A percentile compares a stretch with the other conserved stretches of the same genome.
Conservation (phyloP, 495 filamentous ascomycete species). For the Neurospora intermedia region DNA sequence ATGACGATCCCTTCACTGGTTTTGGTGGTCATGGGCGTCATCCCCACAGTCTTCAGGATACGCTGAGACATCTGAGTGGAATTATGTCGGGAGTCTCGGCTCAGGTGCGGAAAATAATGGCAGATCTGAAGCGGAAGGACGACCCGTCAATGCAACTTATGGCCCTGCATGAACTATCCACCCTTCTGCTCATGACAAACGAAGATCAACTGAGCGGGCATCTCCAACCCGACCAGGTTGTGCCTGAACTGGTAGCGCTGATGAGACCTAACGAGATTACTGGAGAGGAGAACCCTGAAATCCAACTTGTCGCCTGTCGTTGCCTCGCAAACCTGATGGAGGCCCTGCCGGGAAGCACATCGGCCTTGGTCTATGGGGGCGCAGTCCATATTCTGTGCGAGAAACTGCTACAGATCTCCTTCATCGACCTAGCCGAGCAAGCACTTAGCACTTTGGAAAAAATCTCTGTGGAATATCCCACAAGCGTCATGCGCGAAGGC, state of each 20-base stretch:
- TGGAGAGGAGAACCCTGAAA: constrained; percentile 89
- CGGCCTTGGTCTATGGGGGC: constrained; percentile 91
- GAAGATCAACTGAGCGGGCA: constrained; percentile 95
- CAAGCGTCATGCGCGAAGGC: constrained; percentile 90
- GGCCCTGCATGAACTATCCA: constrained; percentile 86
- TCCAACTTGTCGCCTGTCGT: constrained; percentile 93
- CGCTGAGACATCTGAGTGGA: constrained; percentile 74
- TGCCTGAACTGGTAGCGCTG: constrained; percentile 84
- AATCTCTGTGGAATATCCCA: constrained; percentile 93
- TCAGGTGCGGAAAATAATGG: constrained; percentile 72
- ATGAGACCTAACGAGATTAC: constrained; percentile 83
- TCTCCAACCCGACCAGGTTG: constrained; percentile 87
- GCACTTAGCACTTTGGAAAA: constrained; percentile 93
- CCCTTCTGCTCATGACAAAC: constrained; percentile 85
- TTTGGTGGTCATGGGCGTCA: constrained; percentile 56
- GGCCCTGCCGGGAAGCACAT: constrained; percentile 80
- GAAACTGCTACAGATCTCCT: constrained; percentile 88
- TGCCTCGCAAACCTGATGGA: constrained; percentile 98
- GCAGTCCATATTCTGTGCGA: constrained; percentile 90
- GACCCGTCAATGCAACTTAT: constrained; percentile 84
- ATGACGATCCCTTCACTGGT: constrained; percentile 69
- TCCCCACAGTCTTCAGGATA: constrained; percentile 59
- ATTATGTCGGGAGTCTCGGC: constrained; percentile 80
- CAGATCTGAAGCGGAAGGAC: constrained; percentile 75
- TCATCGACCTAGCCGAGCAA: constrained; percentile 96